These are phyloP conservation scores for Furcasterigmium sp. DNA, from an alignment of 2,329 filamentous ascomycete species.

Conservation along the genomic window DNA sequence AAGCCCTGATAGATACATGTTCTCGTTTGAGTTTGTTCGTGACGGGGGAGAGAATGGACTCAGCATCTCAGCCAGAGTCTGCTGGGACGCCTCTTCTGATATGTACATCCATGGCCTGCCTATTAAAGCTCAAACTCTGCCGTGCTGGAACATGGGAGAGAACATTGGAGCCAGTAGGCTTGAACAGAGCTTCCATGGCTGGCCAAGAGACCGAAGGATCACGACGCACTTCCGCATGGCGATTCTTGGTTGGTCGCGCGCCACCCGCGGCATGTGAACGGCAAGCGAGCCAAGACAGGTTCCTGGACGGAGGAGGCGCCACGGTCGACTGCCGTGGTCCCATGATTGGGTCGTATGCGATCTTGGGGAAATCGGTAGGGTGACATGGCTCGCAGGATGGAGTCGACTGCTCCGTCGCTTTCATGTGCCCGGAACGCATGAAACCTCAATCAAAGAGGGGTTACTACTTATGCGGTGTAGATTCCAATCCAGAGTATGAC, in stretches of 20 bases:
- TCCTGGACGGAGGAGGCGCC: background rate
- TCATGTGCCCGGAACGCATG: no score
- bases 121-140: no score
- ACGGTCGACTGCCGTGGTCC: background rate
- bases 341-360: constrained; percentile 3
- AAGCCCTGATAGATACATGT: constrained; percentile 7
- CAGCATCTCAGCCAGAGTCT: constrained; percentile 2
- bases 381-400: background rate
- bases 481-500: no score
- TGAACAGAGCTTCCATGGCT: no score
- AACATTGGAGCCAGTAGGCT: no score
- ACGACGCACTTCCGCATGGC: background rate
- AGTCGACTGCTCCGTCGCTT: no score
- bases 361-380: background rate
- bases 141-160: no score
- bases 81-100: no score
- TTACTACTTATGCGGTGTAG: no score
- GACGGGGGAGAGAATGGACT: background rate
- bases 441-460: no score
- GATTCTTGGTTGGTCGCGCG: background rate
- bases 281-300: background rate
- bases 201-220: no score
- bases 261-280: background rate
- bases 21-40: background rate
- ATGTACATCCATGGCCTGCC: no score